Evolutionary conservation across 1,139 yeast genomes (phyloP).

Genomic region (Pichiaceae sp.): DNA sequence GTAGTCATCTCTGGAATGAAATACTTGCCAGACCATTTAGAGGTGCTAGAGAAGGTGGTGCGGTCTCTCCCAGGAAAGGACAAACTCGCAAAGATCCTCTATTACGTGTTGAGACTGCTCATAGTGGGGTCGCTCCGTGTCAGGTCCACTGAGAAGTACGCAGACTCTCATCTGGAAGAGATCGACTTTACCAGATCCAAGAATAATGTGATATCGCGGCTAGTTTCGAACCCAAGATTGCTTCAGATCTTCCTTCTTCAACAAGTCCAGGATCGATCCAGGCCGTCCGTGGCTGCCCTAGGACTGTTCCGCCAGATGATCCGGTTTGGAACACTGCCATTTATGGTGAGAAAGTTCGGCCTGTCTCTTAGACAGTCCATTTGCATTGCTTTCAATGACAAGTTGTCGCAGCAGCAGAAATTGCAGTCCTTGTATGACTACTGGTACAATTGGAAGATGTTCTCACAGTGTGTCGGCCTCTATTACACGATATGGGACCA

Average conservation of each 20-base stretch:
- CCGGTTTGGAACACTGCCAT: conserved; percentile 68
- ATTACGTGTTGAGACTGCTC: conserved; percentile 48
- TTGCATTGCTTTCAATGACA: conserved; percentile 6
- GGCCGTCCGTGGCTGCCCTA: conserved; percentile 42
- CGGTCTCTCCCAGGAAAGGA: conserved; percentile 56
- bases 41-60: conserved; percentile 15
- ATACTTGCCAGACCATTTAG: neutral
- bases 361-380: conserved; percentile 11
- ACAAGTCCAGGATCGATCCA: conserved; percentile 30
- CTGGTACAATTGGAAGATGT: conserved; percentile 34
- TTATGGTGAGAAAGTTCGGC: conserved; percentile 31
- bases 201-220: neutral
- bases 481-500: conserved; percentile 63
- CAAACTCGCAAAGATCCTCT: conserved; percentile 56
- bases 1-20: neutral
- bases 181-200: neutral
- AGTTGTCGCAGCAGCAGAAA: conserved; percentile 8
- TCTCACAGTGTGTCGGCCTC: conserved; percentile 43
- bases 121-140: conserved; percentile 14
- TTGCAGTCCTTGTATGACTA: conserved; percentile 15
- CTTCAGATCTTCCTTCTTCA: neutral
- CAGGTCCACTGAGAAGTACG: neutral
- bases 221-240: neutral
- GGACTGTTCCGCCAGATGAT: conserved; percentile 59
- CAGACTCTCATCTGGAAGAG: neutral